Evolutionary conservation across 805 yeast genomes (phyloP).

Genomic region (Candida sithepensis): DNA sequence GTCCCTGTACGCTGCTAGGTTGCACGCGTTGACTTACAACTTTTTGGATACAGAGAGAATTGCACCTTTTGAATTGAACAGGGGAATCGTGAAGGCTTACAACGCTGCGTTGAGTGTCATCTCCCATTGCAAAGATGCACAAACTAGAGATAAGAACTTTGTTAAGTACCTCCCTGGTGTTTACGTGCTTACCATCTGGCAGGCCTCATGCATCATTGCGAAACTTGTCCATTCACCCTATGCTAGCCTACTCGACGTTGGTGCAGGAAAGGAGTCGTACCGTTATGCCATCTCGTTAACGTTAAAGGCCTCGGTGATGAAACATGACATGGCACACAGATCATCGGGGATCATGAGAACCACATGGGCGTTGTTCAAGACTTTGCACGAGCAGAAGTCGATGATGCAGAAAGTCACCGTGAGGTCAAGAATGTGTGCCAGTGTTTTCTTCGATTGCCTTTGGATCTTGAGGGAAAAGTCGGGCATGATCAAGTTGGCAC

Average conservation of each 20-base stretch:
- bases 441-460: conserved; percentile 87
- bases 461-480: conserved; percentile 82
- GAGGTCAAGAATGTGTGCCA: conserved; percentile 84
- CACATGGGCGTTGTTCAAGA: conserved; percentile 83
- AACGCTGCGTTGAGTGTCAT: conserved; percentile 74
- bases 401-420: conserved; percentile 48
- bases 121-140: conserved; percentile 61
- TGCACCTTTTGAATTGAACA: conserved; percentile 55
- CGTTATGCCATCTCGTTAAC: conserved; percentile 65
- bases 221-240: conserved; percentile 75
- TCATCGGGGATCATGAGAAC: conserved; percentile 92
- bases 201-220: conserved; percentile 81
- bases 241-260: conserved; percentile 60
- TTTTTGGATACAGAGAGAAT: conserved; percentile 61
- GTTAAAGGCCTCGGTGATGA: conserved; percentile 76
- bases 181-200: conserved; percentile 82
- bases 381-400: conserved; percentile 53
- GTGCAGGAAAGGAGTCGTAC: conserved; percentile 67
- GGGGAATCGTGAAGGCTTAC: conserved; percentile 73
- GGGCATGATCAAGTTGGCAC: conserved; percentile 70
- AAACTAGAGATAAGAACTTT: conserved; percentile 54
- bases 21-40: conserved; percentile 80
- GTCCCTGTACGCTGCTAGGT: conserved; percentile 65
- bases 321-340: conserved; percentile 90
- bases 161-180: conserved; percentile 81